These are phyloP conservation scores for Scedosporium dehoogii DNA, from an alignment of 2,329 filamentous ascomycete genomes.

Conservation along the genomic window DNA sequence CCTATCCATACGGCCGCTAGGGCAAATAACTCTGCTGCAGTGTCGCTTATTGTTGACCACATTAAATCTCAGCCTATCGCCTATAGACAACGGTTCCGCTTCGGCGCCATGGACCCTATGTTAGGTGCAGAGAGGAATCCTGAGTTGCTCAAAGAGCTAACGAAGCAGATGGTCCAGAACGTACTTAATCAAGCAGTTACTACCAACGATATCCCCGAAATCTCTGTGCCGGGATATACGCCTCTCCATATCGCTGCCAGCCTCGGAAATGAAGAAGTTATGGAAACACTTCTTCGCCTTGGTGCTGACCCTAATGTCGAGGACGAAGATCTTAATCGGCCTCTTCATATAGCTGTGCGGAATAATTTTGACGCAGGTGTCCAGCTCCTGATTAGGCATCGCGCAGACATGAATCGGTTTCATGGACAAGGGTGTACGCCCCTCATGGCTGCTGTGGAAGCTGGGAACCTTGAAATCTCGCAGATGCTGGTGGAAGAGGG, in stretches of 20 bases:
- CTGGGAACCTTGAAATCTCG: neutral
- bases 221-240: neutral
- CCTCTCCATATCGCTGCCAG: conserved; percentile 1
- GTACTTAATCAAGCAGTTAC: neutral
- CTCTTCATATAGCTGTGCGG: conserved; percentile 1
- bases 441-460: conserved; percentile 6
- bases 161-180: neutral
- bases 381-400: neutral
- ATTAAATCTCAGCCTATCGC: neutral
- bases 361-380: neutral
- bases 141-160: neutral
- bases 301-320: conserved; percentile 3
- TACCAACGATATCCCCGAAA: neutral
- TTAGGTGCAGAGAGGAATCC: neutral
- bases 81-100: conserved; percentile 2
- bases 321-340: neutral
- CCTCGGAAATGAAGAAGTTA: neutral
- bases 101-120: neutral
- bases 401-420: neutral
- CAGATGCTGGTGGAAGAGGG: neutral
- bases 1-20: neutral
- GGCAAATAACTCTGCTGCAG: neutral
- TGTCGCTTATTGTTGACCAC: neutral
- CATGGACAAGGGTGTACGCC: conserved; percentile 6
- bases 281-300: neutral